Percentiles rank a stretch among this genome's conserved stretches.
Conservation (phyloP, 2,329 filamentous ascomycete genomes). For the Hirsutella rhossiliensis region DNA sequence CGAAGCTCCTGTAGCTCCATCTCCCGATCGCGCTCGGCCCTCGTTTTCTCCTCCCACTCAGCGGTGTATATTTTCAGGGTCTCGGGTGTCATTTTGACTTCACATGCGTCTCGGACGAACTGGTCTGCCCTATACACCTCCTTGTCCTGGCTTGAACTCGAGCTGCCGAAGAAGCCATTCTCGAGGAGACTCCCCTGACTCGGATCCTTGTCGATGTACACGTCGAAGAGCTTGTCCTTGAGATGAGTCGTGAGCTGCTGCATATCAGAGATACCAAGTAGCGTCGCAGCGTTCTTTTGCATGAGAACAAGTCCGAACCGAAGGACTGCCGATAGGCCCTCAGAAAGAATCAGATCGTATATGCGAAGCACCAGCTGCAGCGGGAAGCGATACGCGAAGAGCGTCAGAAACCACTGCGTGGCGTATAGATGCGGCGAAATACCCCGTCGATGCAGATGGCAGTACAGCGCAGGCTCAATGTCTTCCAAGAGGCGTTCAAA, state of each 20-base stretch:
- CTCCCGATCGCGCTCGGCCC: conserved; percentile 71
- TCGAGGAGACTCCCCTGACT: conserved; percentile 89
- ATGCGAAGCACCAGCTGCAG: conserved; percentile 92
- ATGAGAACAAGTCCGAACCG: conserved; percentile 93
- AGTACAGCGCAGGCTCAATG: conserved; percentile 85
- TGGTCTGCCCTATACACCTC: conserved; percentile 92
- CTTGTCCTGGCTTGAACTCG: conserved; percentile 79
- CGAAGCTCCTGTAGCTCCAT: conserved; percentile 66
- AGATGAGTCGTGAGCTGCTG: conserved; percentile 75
- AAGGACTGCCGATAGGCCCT: conserved; percentile 84
- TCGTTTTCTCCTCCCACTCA: conserved; percentile 89
- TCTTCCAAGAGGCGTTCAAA: conserved; percentile 93
- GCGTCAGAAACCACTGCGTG: conserved; percentile 95
- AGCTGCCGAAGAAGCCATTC: conserved; percentile 93
- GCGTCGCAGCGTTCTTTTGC: conserved; percentile 74
- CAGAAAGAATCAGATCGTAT: conserved; percentile 88
- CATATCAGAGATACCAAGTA: conserved; percentile 88
- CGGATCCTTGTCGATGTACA: conserved; percentile 89
- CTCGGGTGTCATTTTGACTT: conserved; percentile 73
- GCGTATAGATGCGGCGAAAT: conserved; percentile 90
- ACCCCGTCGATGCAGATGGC: conserved; percentile 76
- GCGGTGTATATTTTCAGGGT: conserved; percentile 66
- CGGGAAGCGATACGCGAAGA: conserved; percentile 97
- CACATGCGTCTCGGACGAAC: conserved; percentile 84
- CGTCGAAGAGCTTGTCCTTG: conserved; percentile 90